Conservation (phyloP, 164 flowering plant genomes). For the Aristolochia contorta region DNA sequence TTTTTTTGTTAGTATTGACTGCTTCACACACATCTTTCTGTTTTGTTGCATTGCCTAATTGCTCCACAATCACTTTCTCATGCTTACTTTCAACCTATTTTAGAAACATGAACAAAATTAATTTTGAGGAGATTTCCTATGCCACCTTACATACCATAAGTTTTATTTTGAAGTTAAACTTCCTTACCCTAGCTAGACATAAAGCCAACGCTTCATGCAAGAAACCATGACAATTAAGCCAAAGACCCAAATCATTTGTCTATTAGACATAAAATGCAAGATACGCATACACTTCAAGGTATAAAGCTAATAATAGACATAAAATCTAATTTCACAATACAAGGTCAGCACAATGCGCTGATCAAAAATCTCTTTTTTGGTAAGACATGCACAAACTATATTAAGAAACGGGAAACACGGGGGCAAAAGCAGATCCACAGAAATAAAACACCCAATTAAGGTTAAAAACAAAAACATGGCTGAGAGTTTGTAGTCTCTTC, state of each 20-base stretch:
- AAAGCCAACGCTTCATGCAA: neutral
- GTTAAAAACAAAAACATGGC: no score
- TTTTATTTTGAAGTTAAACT: neutral
- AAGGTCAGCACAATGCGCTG: no score
- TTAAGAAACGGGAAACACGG: no score
- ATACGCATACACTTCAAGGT: no score
- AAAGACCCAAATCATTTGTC: neutral
- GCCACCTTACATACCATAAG: neutral
- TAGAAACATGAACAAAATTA: neutral
- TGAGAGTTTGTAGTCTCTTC: no score
- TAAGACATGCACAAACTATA: no score
- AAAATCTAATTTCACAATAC: no score
- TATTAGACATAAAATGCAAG: no score
- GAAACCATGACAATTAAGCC: neutral
- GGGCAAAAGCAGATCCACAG: no score
- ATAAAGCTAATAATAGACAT: no score
- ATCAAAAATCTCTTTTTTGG: no score
- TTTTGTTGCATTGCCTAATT: slow-evolving; percentile 11
- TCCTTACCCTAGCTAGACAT: neutral
- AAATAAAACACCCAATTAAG: no score
- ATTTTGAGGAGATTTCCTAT: neutral
- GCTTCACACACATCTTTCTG: slow-evolving; percentile 11
- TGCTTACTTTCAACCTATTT: slow-evolving; percentile 18
- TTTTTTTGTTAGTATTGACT: slow-evolving; percentile 17
- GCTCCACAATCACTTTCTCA: slow-evolving; percentile 18